A percentile compares a stretch with the other conserved stretches of the same genome.
phyloP scores from a whole-genome alignment of 2,329 filamentous ascomycete genomes.

The Coniella lustricola region DNA sequence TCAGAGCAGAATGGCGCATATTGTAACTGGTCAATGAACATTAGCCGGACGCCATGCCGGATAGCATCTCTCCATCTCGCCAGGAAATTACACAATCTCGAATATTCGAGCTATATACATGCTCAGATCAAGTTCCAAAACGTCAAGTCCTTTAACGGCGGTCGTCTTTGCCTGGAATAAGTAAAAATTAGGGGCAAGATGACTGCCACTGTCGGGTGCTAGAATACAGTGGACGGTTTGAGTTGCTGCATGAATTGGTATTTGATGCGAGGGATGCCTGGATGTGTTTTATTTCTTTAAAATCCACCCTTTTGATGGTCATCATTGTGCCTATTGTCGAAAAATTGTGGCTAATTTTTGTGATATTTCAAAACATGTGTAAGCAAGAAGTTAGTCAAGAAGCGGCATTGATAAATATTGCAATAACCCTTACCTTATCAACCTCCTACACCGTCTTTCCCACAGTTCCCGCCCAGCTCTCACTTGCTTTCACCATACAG shows the following conservation, averaged over 20 bases:
- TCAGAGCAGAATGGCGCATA: slow-evolving; percentile 50
- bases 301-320: slow-evolving; percentile 27
- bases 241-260: slow-evolving; percentile 52
- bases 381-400: background rate
- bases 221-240: slow-evolving; percentile 45
- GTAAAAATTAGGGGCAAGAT: slow-evolving; percentile 23
- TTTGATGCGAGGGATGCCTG: slow-evolving; percentile 43
- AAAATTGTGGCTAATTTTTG: slow-evolving; percentile 10
- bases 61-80: slow-evolving; percentile 28
- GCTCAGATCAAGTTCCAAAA: background rate
- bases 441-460: too few relatives aligned
- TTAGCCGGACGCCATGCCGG: slow-evolving; percentile 16
- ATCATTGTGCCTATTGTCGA: slow-evolving; percentile 1
- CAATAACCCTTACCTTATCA: background rate
- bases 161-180: slow-evolving; percentile 53
- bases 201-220: slow-evolving; percentile 18
- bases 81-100: slow-evolving; percentile 25
- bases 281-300: slow-evolving; percentile 40
- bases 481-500: slow-evolving; percentile 4
- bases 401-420: background rate
- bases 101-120: slow-evolving; percentile 16
- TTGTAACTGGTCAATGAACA: slow-evolving; percentile 41
- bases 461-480: background rate
- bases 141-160: slow-evolving; percentile 29
- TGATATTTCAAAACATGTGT: too few relatives aligned